Percentiles rank a stretch among this genome's conserved stretches.
These are phyloP conservation scores for Pseudonitzschia multiseries DNA, from an alignment of 108 stramenopile species.

Conservation along the genomic window DNA sequence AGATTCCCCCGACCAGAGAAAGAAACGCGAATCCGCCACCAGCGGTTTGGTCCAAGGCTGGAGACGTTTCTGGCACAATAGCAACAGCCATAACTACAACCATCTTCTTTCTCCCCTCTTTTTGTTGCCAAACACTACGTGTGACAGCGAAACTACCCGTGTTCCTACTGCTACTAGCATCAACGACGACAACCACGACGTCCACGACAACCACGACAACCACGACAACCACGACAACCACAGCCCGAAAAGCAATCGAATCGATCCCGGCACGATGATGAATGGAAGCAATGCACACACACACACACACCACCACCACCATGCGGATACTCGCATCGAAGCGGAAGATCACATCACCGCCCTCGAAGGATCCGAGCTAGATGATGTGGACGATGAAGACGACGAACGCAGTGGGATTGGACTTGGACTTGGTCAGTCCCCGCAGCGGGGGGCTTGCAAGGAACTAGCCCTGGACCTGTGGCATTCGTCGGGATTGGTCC, in stretches of 20 bases:
- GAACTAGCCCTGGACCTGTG: not conserved
- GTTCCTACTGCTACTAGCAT: too few species aligned
- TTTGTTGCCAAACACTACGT: not conserved
- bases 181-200: too few species aligned
- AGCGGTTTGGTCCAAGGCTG: not conserved
- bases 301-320: too few species aligned
- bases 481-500: conserved; percentile 17
- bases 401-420: not conserved
- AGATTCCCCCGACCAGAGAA: not conserved
- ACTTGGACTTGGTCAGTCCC: too few species aligned
- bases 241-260: not conserved
- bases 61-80: not conserved
- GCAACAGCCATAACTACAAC: not conserved
- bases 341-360: too few species aligned
- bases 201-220: too few species aligned
- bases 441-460: too few species aligned
- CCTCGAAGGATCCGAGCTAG: not conserved
- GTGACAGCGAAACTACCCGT: too few species aligned
- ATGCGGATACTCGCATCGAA: too few species aligned
- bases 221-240: not conserved
- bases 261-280: not conserved
- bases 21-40: not conserved
- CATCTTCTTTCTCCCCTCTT: not conserved
- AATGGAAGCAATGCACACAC: not conserved
- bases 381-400: too few species aligned